phyloP scores from a whole-genome alignment of 2,329 filamentous ascomycete species.

The Colletotrichum agaves region DNA sequence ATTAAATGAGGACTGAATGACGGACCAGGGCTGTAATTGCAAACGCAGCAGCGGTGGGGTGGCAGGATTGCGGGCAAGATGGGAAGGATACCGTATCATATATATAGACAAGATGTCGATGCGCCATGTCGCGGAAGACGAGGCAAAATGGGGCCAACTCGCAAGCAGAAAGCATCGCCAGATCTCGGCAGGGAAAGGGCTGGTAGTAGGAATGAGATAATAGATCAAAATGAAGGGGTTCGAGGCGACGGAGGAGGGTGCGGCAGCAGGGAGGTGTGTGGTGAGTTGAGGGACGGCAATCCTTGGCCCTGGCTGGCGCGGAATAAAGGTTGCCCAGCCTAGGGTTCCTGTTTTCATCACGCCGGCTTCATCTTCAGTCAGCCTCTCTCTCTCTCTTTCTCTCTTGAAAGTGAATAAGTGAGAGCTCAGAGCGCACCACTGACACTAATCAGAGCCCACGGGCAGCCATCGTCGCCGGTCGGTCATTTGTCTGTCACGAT shows the following conservation, averaged over 20 bases:
- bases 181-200: slow-evolving; percentile 30
- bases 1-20: slow-evolving; percentile 19
- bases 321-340: slow-evolving; percentile 26
- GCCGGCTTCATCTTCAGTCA: slow-evolving; percentile 33
- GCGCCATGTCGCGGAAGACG: slow-evolving; percentile 27
- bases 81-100: slow-evolving; percentile 32
- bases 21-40: not conserved
- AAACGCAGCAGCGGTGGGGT: slow-evolving; percentile 16
- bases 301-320: slow-evolving; percentile 35
- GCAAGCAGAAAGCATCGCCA: slow-evolving; percentile 30
- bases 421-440: slow-evolving; percentile 21
- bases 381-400: slow-evolving; percentile 24
- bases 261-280: slow-evolving; percentile 25
- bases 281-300: slow-evolving; percentile 23
- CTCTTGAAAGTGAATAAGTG: slow-evolving; percentile 1
- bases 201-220: slow-evolving; percentile 31
- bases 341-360: slow-evolving; percentile 32
- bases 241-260: slow-evolving; percentile 25
- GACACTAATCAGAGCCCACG: slow-evolving; percentile 18
- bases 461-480: not conserved
- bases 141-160: slow-evolving; percentile 25
- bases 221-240: slow-evolving; percentile 34
- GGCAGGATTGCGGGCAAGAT: slow-evolving; percentile 26
- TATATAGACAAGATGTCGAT: slow-evolving; percentile 34
- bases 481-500: slow-evolving; percentile 31